Base-by-base conservation (phyloP, 371 early-diverging fungal species). In the Mucor ambiguus region DNA sequence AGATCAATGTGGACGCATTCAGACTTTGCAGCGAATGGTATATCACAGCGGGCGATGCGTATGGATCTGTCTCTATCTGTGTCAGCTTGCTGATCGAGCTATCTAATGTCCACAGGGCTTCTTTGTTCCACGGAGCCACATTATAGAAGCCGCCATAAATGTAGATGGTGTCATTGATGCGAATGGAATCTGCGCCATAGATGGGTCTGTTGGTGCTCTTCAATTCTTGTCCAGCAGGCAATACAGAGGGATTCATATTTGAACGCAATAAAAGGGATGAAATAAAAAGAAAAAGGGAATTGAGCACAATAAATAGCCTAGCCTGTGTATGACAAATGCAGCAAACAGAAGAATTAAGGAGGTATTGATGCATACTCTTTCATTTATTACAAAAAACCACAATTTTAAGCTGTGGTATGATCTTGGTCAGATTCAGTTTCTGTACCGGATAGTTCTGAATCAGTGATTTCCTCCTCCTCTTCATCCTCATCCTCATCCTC, bases 121-220 rank as follows among this genome's bases (percentile, higher is more conserved):
- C 78, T 61, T 66, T 74, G 28, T 74, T 70, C 75, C 75, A 77
- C 14, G 78, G 72, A 18, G 78, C 43, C 4, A 64, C 62, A 14
- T 67, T 61, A 43, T 72, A 74, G 44, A 69, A 72, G n/a, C 78
- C 78, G 4, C 78, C 78, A 55, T 74, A 75, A 20, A 74, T 41
- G 43, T 74, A 72, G 0, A 72, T 56, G 20, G 70, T 77, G 28
- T 75, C 57, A 29, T 69, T 70, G 29, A 75, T 46, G 14, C 58
- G 59, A 12, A 70, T 61, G 4, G 69, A 63, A 0, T 72, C 30
- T 5, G 73, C 72, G 37, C 78, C 78, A 59, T 70, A 74, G 29
- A 77, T 67, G 20, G 70, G 72, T 44, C 67, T 49, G 37, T 74
- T 66, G 18, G 78, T 77, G 7, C 75, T 64, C 32, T 63, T 67